Evolutionary conservation across 345 rosid genomes (phyloP).

Genomic region (Brassica carinata): DNA sequence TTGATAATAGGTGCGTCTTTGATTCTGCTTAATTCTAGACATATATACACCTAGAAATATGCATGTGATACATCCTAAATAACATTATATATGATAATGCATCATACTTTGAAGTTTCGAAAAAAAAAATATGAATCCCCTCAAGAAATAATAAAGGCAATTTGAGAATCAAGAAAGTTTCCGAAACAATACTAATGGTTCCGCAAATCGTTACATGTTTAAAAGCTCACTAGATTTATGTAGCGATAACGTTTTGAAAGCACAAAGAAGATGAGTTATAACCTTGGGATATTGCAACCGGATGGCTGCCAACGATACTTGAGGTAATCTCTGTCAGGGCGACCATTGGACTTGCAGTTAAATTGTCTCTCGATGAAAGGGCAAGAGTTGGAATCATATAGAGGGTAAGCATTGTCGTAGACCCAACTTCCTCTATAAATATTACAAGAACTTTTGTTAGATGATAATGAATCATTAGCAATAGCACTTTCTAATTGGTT

Average conservation of each 20-base stretch:
- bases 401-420: slow-evolving; percentile 54
- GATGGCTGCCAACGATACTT: slow-evolving; percentile 68
- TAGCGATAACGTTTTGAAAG: not conserved
- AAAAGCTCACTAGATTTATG: not conserved
- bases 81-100: not conserved
- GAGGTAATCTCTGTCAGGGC: slow-evolving; percentile 62
- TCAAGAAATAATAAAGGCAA: not conserved
- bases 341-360: slow-evolving; percentile 57
- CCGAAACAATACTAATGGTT: not conserved
- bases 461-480: slow-evolving; percentile 22
- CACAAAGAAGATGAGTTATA: not conserved
- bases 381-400: slow-evolving; percentile 49
- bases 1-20: not conserved
- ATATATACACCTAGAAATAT: not conserved
- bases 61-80: not conserved
- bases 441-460: slow-evolving; percentile 26
- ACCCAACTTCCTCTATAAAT: slow-evolving; percentile 67
- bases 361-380: slow-evolving; percentile 57
- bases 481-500: slow-evolving; percentile 31
- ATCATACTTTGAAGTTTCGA: not conserved
- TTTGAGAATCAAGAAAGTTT: not conserved
- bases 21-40: not conserved
- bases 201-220: not conserved
- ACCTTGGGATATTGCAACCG: slow-evolving; percentile 61
- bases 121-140: not conserved